Evolutionary conservation across 2,329 filamentous ascomycete genomes (phyloP), one percentile per base, ranked within the genome.

Genomic region (Nectriaceae sp.): DNA sequence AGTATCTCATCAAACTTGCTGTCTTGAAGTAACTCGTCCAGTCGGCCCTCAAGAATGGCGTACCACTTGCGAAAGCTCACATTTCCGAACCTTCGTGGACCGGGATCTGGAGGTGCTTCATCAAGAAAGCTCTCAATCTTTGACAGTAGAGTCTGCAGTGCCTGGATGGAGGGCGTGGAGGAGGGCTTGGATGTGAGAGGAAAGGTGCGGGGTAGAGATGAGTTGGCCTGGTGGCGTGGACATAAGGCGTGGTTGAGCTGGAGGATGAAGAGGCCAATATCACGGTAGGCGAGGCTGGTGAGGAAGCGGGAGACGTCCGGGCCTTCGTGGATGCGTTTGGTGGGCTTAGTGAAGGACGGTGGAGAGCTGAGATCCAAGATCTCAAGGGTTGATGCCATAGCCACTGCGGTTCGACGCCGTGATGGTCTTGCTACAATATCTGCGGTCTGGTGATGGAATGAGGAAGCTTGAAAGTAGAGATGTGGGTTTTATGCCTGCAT

Each of bases 1-100:
- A 70, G 53, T 5, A 62, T 64, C 47, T 69, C 59, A 1, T 60
- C 63, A 5, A 73, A 49, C 2, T 57, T 38, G 1, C 63, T 64
- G 22, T 60, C 55, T 4, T 51, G 53, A 21, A 71, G 60, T 22
- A 71, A 41, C 13, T 42, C 50, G 21, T 79, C 70, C 2, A 82
- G 70, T 15, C 80, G 75, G 45, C 82, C 77, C 57, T 86, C 83
- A 11, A 94, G 75, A 22, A 91, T 70, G 40, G 80, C 74, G 66
- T 87, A 82, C 93, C 94, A 99, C 57, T 77, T 89, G 22, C 92
- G 80, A 69, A 96, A 99, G 62, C 89, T 93, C 39, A 89, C 76
- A 66, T 99, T 99, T 26, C 94, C 94, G 66, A 97, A 99, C 53
- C 94, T 80, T 44, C 93, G 79, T 16, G 93, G 92, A 13, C 92